Conservation (phyloP, 179 eudicot species). For the Sideroxylon spinosum region DNA sequence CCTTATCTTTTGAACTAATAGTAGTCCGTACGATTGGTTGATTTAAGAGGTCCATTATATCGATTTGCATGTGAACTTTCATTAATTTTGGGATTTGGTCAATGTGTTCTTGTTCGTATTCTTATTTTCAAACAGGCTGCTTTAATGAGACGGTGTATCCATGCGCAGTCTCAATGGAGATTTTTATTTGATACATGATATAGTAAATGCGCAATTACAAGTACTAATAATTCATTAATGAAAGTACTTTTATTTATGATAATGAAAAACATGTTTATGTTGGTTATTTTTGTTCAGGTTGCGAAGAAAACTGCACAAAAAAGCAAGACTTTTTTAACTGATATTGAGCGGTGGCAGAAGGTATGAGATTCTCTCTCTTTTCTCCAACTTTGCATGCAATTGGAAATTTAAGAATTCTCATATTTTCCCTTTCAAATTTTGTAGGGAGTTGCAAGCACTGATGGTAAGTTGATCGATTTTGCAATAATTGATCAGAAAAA, state of each 20-base stretch:
- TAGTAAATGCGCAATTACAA: neutral
- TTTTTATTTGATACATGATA: neutral
- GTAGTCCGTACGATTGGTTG: neutral
- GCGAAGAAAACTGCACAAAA: slow-evolving; percentile 91
- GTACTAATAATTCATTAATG: neutral
- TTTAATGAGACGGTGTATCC: neutral
- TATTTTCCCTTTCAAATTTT: slow-evolving; percentile 20
- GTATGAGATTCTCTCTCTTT: slow-evolving; percentile 25
- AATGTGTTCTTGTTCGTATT: neutral
- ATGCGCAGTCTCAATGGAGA: neutral
- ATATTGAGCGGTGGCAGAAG: slow-evolving; percentile 97
- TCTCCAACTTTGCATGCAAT: neutral
- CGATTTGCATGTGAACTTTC: neutral
- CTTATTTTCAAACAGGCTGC: neutral
- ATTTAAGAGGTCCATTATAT: neutral
- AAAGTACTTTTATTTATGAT: neutral
- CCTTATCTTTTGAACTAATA: neutral
- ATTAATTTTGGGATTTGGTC: neutral
- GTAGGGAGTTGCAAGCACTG: slow-evolving; percentile 95
- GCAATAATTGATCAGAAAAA: neutral
- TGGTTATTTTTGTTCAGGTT: slow-evolving; percentile 46
- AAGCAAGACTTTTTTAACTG: slow-evolving; percentile 76
- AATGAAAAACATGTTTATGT: slow-evolving; percentile 10
- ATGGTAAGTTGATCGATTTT: slow-evolving; percentile 45
- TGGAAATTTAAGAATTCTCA: slow-evolving; percentile 21